Conservation (phyloP, 164 flowering plant species). For the Chimonanthus salicifolius region DNA sequence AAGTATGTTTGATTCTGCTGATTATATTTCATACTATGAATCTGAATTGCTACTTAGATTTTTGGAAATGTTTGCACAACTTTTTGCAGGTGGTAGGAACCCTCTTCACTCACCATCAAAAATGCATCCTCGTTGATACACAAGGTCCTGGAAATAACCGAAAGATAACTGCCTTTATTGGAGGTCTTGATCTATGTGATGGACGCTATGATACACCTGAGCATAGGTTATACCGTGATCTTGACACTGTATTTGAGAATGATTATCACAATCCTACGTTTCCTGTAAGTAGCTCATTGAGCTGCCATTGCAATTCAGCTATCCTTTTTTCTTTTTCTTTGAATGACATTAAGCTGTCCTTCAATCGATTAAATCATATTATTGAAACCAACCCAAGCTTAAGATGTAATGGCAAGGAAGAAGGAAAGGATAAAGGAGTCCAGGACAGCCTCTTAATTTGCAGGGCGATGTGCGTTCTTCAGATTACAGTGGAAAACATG, state of each 20-base stretch:
- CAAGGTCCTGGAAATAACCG: constrained; percentile 65
- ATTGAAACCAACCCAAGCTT: no score
- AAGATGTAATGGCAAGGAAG: no score
- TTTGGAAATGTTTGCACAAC: not conserved
- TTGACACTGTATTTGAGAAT: constrained; percentile 59
- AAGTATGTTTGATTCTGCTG: not conserved
- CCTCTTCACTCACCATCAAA: constrained; percentile 82
- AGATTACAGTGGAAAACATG: no score
- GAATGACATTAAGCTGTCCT: no score
- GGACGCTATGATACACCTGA: constrained; percentile 92
- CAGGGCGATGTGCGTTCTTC: no score
- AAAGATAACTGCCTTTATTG: constrained; percentile 71
- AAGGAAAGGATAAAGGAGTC: no score
- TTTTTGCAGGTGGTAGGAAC: constrained; percentile 63
- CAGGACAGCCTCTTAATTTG: no score
- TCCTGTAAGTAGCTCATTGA: constrained; percentile 40
- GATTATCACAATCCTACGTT: constrained; percentile 85
- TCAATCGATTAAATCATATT: no score
- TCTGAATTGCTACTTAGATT: not conserved
- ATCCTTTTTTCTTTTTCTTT: not conserved
- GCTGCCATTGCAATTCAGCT: not conserved
- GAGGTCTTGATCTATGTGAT: constrained; percentile 88
- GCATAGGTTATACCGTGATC: constrained; percentile 66
- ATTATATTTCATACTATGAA: not conserved
- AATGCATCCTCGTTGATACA: constrained; percentile 80